Conservation (phyloP, 805 yeast species). For the Lipomyces yamadae region DNA sequence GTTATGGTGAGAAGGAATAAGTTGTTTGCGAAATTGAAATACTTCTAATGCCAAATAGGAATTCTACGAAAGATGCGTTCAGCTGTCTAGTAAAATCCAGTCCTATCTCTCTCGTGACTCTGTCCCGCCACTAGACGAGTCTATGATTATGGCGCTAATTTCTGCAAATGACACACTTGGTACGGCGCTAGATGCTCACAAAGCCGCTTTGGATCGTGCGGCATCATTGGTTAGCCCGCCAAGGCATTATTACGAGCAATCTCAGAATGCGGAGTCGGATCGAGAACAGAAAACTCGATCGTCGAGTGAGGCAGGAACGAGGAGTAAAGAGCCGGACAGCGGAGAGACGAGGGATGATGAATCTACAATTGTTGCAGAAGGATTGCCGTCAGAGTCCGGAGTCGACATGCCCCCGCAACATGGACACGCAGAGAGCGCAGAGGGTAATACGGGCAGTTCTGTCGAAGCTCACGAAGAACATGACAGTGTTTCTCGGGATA, state of each 20-base stretch:
- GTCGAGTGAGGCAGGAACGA: neutral
- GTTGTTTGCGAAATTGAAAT: neutral
- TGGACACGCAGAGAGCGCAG: neutral
- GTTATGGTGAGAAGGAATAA: conserved; percentile 11
- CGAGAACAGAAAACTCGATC: neutral
- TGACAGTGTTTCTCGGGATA: neutral
- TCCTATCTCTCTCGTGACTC: conserved; percentile 18
- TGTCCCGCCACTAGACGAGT: conserved; percentile 19
- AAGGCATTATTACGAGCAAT: conserved; percentile 25
- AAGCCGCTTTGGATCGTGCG: conserved; percentile 28
- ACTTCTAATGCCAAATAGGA: conserved; percentile 14
- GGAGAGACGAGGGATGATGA: neutral
- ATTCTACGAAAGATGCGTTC: conserved; percentile 33
- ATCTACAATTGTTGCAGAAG: neutral
- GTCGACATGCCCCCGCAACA: neutral
- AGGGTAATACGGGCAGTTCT: neutral
- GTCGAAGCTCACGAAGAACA: neutral
- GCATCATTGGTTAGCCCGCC: conserved; percentile 31
- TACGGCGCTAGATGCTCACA: conserved; percentile 25
- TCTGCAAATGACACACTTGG: conserved; percentile 22
- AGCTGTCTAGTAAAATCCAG: conserved; percentile 16
- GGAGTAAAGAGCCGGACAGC: neutral
- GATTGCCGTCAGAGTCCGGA: neutral
- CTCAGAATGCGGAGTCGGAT: neutral
- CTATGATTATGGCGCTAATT: conserved; percentile 11